Conservation (phyloP, 768 basidiomycete species). For the Boletus tomentosulus region DNA sequence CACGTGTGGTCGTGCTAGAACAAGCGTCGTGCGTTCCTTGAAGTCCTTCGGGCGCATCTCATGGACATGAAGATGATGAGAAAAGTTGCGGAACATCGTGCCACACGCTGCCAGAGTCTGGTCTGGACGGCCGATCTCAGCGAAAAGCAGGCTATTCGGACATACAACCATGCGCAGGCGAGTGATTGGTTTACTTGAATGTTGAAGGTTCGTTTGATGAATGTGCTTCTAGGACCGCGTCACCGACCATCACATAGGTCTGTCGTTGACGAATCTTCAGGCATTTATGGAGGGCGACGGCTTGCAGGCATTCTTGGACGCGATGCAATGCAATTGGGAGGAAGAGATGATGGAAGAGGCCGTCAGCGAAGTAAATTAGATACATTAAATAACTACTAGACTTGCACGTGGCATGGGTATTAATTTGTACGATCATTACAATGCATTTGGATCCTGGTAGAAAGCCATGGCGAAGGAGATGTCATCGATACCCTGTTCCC, state of each 20-base stretch:
- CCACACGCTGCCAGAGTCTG: slow-evolving; percentile 63
- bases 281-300: slow-evolving; percentile 66
- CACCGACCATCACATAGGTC: slow-evolving; percentile 86
- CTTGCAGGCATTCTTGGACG: slow-evolving; percentile 53
- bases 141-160: slow-evolving; percentile 94
- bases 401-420: too few relatives aligned
- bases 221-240: slow-evolving; percentile 64
- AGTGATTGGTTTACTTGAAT: not conserved
- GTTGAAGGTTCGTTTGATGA: not conserved
- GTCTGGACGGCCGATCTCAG: slow-evolving; percentile 82
- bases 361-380: slow-evolving; percentile 26
- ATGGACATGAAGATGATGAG: slow-evolving; percentile 73
- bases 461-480: too few relatives aligned
- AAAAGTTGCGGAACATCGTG: slow-evolving; percentile 68
- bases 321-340: slow-evolving; percentile 52
- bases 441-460: too few relatives aligned
- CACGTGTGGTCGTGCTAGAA: slow-evolving; percentile 57
- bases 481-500: not conserved
- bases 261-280: slow-evolving; percentile 65
- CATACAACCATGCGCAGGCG: slow-evolving; percentile 91
- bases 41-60: slow-evolving; percentile 82
- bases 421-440: too few relatives aligned
- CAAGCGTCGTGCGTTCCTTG: slow-evolving; percentile 87
- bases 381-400: not conserved
- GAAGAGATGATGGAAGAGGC: slow-evolving; percentile 53